A percentile compares a stretch with the other conserved stretches of the same genome.
Conservation (phyloP, 2,329 filamentous ascomycete species). For the Cladobotryum protrusum region DNA sequence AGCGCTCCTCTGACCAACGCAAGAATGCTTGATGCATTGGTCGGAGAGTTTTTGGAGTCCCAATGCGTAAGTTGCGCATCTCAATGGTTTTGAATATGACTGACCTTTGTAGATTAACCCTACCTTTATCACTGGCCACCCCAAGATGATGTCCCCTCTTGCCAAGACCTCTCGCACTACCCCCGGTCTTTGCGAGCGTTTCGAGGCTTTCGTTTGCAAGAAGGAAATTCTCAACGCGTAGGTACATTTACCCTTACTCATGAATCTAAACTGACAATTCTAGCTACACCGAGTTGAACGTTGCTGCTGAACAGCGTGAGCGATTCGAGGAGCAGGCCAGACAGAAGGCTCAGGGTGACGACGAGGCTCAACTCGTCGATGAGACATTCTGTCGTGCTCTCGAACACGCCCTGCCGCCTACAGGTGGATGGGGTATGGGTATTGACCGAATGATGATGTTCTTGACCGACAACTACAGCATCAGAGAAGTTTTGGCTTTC, state of each 20-base stretch:
- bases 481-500: constrained; percentile 94
- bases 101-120: constrained; percentile 58
- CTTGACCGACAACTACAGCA: constrained; percentile 86
- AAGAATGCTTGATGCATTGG: constrained; percentile 92
- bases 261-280: neutral
- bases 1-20: constrained; percentile 85
- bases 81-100: neutral
- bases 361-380: constrained; percentile 92
- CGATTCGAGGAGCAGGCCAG: constrained; percentile 84
- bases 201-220: constrained; percentile 80
- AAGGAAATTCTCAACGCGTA: constrained; percentile 84
- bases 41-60: constrained; percentile 91
- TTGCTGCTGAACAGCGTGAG: constrained; percentile 88
- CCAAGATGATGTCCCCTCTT: constrained; percentile 71
- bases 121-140: constrained; percentile 61
- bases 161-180: constrained; percentile 87
- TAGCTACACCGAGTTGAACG: constrained; percentile 81
- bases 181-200: constrained; percentile 87
- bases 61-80: constrained; percentile 52
- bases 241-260: constrained; percentile 7
- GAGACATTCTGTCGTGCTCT: constrained; percentile 90
- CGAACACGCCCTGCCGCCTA: constrained; percentile 87
- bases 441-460: constrained; percentile 95
- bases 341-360: constrained; percentile 94
- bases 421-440: constrained; percentile 93